Percentiles rank a stretch among this genome's conserved stretches.
phyloP scores from a whole-genome alignment of 257 asterid species.

The Leonotis leonurus region DNA sequence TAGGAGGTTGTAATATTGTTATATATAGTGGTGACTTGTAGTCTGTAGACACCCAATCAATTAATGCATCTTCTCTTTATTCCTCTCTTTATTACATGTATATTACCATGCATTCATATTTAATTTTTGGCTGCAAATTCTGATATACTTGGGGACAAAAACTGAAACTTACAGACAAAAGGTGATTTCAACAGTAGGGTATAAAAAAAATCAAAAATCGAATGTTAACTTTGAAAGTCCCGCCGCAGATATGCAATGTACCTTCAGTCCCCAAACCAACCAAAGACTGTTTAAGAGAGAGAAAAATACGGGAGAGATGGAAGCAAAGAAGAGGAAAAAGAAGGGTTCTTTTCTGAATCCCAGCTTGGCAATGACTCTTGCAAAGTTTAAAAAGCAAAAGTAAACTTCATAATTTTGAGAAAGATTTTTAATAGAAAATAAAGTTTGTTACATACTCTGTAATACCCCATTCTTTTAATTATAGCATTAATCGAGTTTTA shows the following conservation, averaged over 20 bases:
- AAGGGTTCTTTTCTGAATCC: conserved; percentile 33
- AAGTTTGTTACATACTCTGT: no score
- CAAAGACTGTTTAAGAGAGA: not conserved
- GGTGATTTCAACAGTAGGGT: conserved; percentile 2
- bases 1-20: no score
- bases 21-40: no score
- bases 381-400: conserved; percentile 26
- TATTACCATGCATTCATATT: no score
- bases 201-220: not conserved
- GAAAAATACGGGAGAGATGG: not conserved
- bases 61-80: no score
- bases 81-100: no score
- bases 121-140: no score
- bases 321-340: conserved; percentile 24
- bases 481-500: no score
- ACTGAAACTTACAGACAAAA: not conserved
- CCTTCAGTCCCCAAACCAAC: conserved; percentile 19
- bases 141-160: not conserved
- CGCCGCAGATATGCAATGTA: conserved; percentile 22
- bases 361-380: conserved; percentile 26
- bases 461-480: no score
- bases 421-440: no score
- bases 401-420: conserved; percentile 28
- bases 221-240: conserved; percentile 6
- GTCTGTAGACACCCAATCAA: no score